These are phyloP conservation scores for Nyssa sinensis DNA, from an alignment of 148 eudicot species.

Conservation along the genomic window DNA sequence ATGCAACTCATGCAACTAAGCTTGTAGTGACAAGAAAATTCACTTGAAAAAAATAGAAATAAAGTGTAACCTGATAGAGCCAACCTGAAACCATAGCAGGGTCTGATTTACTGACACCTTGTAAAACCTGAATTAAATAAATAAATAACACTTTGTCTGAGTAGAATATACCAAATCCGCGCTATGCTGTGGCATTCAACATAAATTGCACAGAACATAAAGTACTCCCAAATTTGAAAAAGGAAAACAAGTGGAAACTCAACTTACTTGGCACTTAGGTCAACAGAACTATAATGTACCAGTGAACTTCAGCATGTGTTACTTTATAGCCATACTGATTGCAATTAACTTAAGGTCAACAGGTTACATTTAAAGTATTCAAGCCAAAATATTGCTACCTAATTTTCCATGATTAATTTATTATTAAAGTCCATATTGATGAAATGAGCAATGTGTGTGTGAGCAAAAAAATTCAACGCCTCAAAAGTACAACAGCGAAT, in stretches of 20 bases:
- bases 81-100: slow-evolving; percentile 99
- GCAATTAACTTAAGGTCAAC: not conserved
- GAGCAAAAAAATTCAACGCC: not conserved
- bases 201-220: too few species aligned
- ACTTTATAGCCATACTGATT: not conserved
- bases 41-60: slow-evolving; percentile 19
- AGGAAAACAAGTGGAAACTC: not conserved
- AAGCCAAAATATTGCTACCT: slow-evolving; percentile 14
- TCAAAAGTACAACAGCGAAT: too few species aligned
- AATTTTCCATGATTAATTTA: not conserved
- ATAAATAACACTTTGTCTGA: not conserved
- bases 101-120: slow-evolving; percentile 79
- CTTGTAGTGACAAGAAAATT: not conserved
- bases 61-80: slow-evolving; percentile 67
- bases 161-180: not conserved
- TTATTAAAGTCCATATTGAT: not conserved
- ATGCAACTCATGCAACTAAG: not conserved
- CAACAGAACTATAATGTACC: not conserved
- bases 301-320: not conserved
- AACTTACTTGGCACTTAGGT: not conserved
- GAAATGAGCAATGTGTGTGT: not conserved
- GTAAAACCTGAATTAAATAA: slow-evolving; percentile 62
- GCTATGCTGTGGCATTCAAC: too few species aligned
- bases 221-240: not conserved
- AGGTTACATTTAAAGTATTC: not conserved